These are phyloP conservation scores for Penicillium maclennaniae DNA, from an alignment of 495 filamentous ascomycete genomes.

Conservation along the genomic window DNA sequence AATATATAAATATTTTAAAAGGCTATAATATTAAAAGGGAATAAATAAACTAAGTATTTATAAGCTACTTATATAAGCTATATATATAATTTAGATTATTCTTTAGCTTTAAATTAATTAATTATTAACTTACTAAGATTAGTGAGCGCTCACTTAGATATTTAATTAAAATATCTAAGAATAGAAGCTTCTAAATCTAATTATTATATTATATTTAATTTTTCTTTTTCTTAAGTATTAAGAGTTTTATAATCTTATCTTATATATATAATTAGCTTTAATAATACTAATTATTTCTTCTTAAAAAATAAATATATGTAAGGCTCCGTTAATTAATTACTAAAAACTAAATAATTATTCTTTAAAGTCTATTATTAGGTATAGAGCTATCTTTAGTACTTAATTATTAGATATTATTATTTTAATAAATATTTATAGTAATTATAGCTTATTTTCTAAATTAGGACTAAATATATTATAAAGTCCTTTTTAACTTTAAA, in stretches of 20 bases:
- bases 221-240: no score
- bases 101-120: no score
- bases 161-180: no score
- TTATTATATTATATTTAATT: no score
- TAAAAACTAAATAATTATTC: neutral
- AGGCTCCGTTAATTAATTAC: neutral
- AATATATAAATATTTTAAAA: constrained; percentile 2
- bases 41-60: neutral
- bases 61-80: neutral
- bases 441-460: constrained; percentile 15
- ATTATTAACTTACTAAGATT: no score
- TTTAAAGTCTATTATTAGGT: neutral
- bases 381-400: no score
- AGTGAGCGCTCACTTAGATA: no score
- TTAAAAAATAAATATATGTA: neutral
- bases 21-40: neutral
- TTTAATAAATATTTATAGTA: constrained; percentile 15
- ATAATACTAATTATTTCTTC: neutral
- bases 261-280: neutral
- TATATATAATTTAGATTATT: neutral
- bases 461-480: constrained; percentile 14
- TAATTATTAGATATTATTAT: no score
- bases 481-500: no score
- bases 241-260: no score
- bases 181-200: no score